Base-by-base conservation (phyloP, 805 yeast species). In the Lachancea meyersii region DNA sequence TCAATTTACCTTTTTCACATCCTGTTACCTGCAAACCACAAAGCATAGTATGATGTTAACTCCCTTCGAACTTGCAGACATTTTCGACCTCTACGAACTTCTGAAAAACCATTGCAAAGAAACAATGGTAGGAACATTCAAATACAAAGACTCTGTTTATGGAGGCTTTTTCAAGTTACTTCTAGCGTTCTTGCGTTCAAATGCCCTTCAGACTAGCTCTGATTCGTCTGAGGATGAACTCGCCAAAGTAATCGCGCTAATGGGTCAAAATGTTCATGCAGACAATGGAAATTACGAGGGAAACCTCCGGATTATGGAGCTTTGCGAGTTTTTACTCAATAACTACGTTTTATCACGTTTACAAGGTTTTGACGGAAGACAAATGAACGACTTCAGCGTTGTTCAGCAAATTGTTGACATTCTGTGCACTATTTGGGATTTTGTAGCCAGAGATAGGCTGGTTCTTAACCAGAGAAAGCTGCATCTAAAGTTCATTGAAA, bases 391-490 rank as follows among this genome's bases (percentile, higher is more conserved):
- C 8, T n/a, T 28, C 35, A 10, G 21, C 8, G 42, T 51, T 1
- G 47, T 63, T 2, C 20, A 51, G 5, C 41, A 46, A 3, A 44
- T 74, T 17, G 56, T 68, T 13, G 63, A 58, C 2, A 61, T 70
- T 14, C 45, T 76, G 32, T 52, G 61, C 1, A 54, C 60, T 0
- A 67, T 83, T 16, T 86, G 95, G 93, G 64, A 62, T 3, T 72
- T 70, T 18, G 54, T 86, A 19, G 70, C 70, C 14, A 69, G 72
- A 1, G 80, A 79, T 9, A 67, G 94, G 37, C 64, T 87, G 30
- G 74, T 80, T 22, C 65, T 85, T 31, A 74, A 75, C 34, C 93
- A 86, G 48, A 75, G 78, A 40, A 70, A 70, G 11, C 67, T 86
- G 36, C 96, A 88, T 51, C 55, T 75, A 11, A 45, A 54, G 0